Base-by-base conservation (phyloP, 306 rosid genomes). In the Lathyrus aphaca region DNA sequence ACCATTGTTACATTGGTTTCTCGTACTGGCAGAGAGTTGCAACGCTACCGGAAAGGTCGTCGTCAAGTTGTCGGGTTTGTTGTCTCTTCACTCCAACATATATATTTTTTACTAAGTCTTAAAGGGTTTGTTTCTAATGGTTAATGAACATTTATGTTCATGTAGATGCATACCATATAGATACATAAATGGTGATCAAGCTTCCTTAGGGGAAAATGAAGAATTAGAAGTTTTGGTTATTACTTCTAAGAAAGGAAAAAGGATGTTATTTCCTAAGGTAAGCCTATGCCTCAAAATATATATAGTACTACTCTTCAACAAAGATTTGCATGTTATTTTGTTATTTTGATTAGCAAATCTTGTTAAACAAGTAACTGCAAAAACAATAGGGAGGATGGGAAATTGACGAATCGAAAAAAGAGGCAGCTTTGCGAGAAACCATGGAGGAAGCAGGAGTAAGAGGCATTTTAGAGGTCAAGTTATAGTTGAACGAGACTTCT, bases 21-120 rank as follows among this genome's bases (percentile, higher is more conserved):
- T 85, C 97, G 96, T 42, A 87, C 97, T 0, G 97, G 97, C 12
- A 79, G 97, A 25, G 86, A 91, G 29, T 82, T 91, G 70, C 96
- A 91, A 71, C 87, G 96, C 10, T 89, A 89, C 79, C 64, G 57
- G 51, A 87, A 77, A 46, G 96, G 97, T 39, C 91, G 88, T 61
- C 97, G 97, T 51, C 97, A 83, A 87, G 94, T 89, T 42, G 96
- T 91, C 0, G 97, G 97, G 97, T 91, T 64, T 8, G 72, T 64
- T 8, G 65, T 64, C 43, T 62, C 64, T 18, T 45, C 4, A 18
- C 35, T 53, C 3, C 5, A 17, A 8, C 32, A 11, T 9, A 2
- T 51, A 6, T 8, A 53, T 10, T 21, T 10, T 54, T 54, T 10
- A 21, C 9, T 10, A 12, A 53, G 30, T 10, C 32, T 23, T 23